Base-by-base conservation (phyloP, 129 eudicot species). In the Sambucus nigra region DNA sequence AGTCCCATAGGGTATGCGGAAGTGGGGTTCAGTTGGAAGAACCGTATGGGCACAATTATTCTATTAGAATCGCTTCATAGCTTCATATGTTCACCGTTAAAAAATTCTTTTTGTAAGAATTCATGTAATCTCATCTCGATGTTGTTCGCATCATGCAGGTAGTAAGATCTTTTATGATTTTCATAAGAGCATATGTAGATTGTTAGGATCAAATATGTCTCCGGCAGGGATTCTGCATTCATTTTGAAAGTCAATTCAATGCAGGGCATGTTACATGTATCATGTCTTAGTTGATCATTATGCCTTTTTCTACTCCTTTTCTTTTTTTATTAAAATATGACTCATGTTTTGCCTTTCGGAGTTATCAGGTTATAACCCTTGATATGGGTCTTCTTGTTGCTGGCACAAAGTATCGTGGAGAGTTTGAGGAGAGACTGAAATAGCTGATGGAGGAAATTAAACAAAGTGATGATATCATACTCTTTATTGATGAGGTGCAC, bases 351-450 rank as follows among this genome's bases (percentile, higher is more conserved):
- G 20, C 31, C 41, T 28, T 44, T 70, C 53, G 13, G 21, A 24
- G 52, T 19, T 51, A 12, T 61, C 67, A 87, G 96, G 96, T 87
- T 57, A 87, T 87, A 42, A 87, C 96, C 31, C 80, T 87, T 9
- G 96, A 87, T 55, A 87, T 82, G 94, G 94, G 94, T 26, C 88
- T 87, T 46, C 80, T 87, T 51, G 96, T 87, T 55, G 96, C 96
- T 45, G 96, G 96, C 49, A 87, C 96, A 27, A 87, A 87, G 61
- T 87, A 82, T 38, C 94, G 96, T 51, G 96, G 96, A 66, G 96
- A 87, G 65, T 87, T 87, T 69, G 96, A 87, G 61, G 96, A 87
- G 49, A 76, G 96, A 49, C 60, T 87, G 47, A 87, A 87, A 82
- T 82, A 87, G 41, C 57, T 87, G 57, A 82, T 87, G 96, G 96